Evolutionary conservation across 78 protist genomes (phyloP), one percentile per base, ranked within the genome.

Genomic region (Dictyostelium firmibasis): DNA sequence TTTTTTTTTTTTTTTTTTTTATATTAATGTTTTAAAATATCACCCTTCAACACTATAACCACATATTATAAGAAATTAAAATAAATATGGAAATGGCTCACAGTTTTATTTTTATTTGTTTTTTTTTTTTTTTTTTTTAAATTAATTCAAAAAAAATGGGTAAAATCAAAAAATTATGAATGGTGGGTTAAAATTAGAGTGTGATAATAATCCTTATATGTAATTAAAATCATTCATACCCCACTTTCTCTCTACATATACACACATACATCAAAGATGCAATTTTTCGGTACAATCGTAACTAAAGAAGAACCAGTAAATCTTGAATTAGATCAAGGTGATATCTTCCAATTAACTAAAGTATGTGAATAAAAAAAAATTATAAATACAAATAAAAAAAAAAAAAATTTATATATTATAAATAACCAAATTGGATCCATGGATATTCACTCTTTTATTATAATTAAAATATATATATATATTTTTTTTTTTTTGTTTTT

Each of bases 241-340:
- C 16, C n/a, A 4, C 14, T 50, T 50, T 64, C 29, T 69, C 33
- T n/a, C n/a, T 33, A 77, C 8, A 77, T 43, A 77, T n/a, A 38
- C 6, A 76, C 38, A 76, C 82, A 76, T n/a, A n/a, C 18, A 18
- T 23, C 20, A 41, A 77, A 41, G 83, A 77, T 77, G 83, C 64
- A 77, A 35, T 77, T 77, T 77, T 77, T 77, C 4, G 83, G 83
- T 43, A 77, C 60, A 2, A n/a, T 41, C 2, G 60, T 77, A 23
- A 41, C 83, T 3, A 77, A 77, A 41, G 60, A 77, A 41, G 83
- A 77, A 2, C 50, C 50, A 77, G 41, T 77, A 0, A n/a, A 41
- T 41, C 60, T 77, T n/a, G 60, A 77, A 41, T 43, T 77, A 41
- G 83, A 77, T 77, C 62, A 77, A 77, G 83, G 83, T 77, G 64